Evolutionary conservation across 2,329 filamentous ascomycete genomes (phyloP), one percentile per base, ranked within the genome.

Genomic region (Ophiostoma novo-ulmi): DNA sequence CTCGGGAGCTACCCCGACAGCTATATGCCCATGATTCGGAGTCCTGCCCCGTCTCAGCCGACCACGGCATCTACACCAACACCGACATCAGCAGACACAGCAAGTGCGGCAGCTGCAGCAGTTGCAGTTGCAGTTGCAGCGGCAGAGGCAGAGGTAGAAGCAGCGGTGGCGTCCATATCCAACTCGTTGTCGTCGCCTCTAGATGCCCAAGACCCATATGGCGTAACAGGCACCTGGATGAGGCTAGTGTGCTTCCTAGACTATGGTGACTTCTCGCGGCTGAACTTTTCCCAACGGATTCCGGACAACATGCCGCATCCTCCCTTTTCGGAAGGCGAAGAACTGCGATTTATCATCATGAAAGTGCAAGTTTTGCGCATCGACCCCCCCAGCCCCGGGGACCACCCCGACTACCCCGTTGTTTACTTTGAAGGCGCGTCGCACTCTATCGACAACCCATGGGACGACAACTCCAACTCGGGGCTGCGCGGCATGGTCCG

Each of bases 251-350:
- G 80, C 73, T 85, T 85, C 73, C 77, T 87, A 72, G 90, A 93
- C 77, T 93, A 90, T 77, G 87, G 85, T 74, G 90, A 93, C 76
- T 87, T 94, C 48, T 90, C 89, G 77, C 80, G 81, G 26, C 93
- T 88, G 81, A 94, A 94, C 76, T 93, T 93, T 76, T 80, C 80
- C n/a, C 74, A 77, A 1, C 78, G 78, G 8, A 78, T 81, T 7
- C 80, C 79, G 0, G 77, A 75, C 63, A 80, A 79, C 74, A 80
- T 79, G 70, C 85, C 81, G 1, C 83, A 86, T 0, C 81, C 79
- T 0, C 82, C 88, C 0, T 83, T 92, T 52, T 80, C 86, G 41
- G 85, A 83, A 0, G 85, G 85, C 72, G 90, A 93, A 81, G 90
- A 89, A 1, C 89, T 88, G 22, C 85, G 90, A 10, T 82, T 93